Evolutionary conservation across 2,329 filamentous ascomycete species (phyloP), one percentile per base, ranked within the genome.

Genomic region (Claviceps purpurea): DNA sequence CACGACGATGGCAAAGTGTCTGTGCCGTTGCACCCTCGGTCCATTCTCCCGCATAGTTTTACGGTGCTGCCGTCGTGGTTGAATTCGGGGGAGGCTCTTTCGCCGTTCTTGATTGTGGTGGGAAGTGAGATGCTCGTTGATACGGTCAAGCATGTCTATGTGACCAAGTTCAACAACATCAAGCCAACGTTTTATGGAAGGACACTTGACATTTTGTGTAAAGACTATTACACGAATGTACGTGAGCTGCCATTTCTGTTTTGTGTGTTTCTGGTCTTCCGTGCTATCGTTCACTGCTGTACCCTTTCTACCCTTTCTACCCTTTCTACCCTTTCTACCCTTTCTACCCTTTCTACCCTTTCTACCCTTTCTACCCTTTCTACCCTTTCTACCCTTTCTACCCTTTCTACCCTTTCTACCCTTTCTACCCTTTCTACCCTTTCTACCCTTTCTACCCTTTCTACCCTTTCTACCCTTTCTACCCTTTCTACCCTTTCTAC

Each of bases 111-210:
- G 13, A 82, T 98, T 7, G 94, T 98, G 0, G 79, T 98, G 6
- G 91, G 90, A 1, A 95, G 89, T 56, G 93, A 98, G 69, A 96
- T 96, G 84, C 71, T 95, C 8, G 93, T 98, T 2, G 93, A 98
- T 68, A 90, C 87, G 79, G 79, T 96, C 66, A 98, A 98, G 67
- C 94, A 98, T 64, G 89, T 89, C 22, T 98, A 97, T 65, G 94
- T 98, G 65, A 90, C 84, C 64, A 98, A 98, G 65, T 98, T 98
- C 73, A 98, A 98, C 74, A 95, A 95, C 60, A 89, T 90, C 59
- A 91, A 93, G 57, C 93, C 93, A 3, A 81, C 79, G 6, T 86
- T 98, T 52, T 98, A 98, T 66, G 79, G 82, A 50, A 82, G 89
- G 24, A 95, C 93, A 64, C 77, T 97, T 16, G 94, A 98, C 63